A percentile compares a stretch with the other conserved stretches of the same genome.
Evolutionary conservation across 441 rosid genomes (phyloP).

Genomic region (Arabidopsis hybrid): DNA sequence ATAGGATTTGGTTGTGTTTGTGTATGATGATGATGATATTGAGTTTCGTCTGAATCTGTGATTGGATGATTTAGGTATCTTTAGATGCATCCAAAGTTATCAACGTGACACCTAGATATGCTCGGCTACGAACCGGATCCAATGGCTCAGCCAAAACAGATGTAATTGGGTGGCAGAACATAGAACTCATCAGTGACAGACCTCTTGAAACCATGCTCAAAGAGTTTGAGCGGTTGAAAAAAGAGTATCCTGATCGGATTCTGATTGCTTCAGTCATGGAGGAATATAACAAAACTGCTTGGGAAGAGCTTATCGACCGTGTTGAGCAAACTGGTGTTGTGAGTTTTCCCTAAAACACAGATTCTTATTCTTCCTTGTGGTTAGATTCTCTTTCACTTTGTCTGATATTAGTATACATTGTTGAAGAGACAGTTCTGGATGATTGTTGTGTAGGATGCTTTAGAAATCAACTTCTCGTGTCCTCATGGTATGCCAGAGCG

Average conservation of each 20-base stretch:
- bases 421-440: constrained; percentile 11
- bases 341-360: constrained; percentile 42
- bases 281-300: constrained; percentile 82
- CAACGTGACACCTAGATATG: constrained; percentile 93
- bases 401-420: neutral
- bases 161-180: constrained; percentile 96
- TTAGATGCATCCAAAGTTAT: constrained; percentile 88
- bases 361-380: neutral
- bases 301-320: constrained; percentile 98
- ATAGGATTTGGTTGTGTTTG: constrained; percentile 24
- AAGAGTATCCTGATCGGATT: constrained; percentile 87
- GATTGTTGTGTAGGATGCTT: constrained; percentile 69
- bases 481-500: constrained; percentile 99
- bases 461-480: constrained; percentile 94
- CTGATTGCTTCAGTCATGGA: constrained; percentile 98
- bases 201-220: constrained; percentile 93
- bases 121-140: constrained; percentile 68
- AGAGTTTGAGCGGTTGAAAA: constrained; percentile 81
- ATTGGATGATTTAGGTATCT: constrained; percentile 67
- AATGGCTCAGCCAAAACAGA: constrained; percentile 85
- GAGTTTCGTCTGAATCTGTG: constrained; percentile 28
- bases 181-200: constrained; percentile 93
- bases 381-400: neutral
- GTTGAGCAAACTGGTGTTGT: constrained; percentile 96
- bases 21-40: constrained; percentile 27